These are phyloP conservation scores for Podospora appendiculata DNA, from an alignment of 495 filamentous ascomycete genomes.

Conservation along the genomic window DNA sequence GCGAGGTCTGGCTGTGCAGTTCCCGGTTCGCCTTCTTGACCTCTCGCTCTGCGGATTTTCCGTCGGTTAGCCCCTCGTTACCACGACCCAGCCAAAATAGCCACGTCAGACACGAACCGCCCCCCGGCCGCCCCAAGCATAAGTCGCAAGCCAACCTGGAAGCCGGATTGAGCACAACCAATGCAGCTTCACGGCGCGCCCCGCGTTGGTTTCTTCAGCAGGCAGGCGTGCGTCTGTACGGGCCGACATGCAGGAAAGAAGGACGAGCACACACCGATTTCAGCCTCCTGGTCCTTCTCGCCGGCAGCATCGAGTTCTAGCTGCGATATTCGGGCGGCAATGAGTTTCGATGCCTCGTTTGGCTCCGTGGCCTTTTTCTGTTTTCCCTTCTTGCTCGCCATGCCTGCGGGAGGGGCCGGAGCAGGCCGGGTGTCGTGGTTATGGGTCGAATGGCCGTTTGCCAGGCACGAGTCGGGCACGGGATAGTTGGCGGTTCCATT, in stretches of 20 bases:
- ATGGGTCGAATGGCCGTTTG: conserved; percentile 30
- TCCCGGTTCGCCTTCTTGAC: conserved; percentile 94
- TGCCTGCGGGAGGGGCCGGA: conserved; percentile 33
- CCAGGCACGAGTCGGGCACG: conserved; percentile 12
- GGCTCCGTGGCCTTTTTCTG: conserved; percentile 64
- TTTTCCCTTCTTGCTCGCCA: conserved; percentile 57
- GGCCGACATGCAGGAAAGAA: not conserved
- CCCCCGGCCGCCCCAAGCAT: too few relatives aligned
- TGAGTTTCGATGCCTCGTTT: conserved; percentile 78
- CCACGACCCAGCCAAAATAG: too few relatives aligned
- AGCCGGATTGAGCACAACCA: too few relatives aligned
- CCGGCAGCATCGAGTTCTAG: conserved; percentile 85
- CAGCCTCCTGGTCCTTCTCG: conserved; percentile 90
- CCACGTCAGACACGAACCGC: too few relatives aligned
- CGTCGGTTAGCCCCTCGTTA: conserved; percentile 9
- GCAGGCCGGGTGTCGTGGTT: conserved; percentile 32
- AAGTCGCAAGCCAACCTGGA: too few relatives aligned
- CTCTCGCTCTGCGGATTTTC: conserved; percentile 39
- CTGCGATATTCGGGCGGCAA: conserved; percentile 91
- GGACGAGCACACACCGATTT: conserved; percentile 72
- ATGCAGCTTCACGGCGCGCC: too few relatives aligned
- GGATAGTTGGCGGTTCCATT: conserved; percentile 17
- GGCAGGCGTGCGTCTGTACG: not conserved
- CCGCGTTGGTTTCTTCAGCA: not conserved
- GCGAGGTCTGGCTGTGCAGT: conserved; percentile 68